A percentile compares a stretch with the other conserved stretches of the same genome.
These are phyloP conservation scores for Perkinsus marinus DNA, from an alignment of 169 alveolate species.

Conservation along the genomic window DNA sequence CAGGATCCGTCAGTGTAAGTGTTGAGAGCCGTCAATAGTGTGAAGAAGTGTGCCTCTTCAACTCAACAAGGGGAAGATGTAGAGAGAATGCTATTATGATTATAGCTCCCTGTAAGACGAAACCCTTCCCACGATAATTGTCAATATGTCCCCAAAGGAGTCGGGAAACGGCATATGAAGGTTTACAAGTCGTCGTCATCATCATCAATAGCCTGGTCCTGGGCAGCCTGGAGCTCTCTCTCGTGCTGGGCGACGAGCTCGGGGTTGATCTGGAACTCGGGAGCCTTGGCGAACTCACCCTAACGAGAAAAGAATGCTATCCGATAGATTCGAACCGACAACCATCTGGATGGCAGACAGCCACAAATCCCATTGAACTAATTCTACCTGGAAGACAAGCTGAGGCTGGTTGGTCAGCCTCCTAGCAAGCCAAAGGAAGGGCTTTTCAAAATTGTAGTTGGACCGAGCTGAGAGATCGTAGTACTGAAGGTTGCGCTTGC, in stretches of 20 bases:
- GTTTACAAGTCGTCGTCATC: neutral
- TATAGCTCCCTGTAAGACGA: too few species aligned
- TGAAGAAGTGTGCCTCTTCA: too few species aligned
- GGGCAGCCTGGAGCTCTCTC: conserved; percentile 58
- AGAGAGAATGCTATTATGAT: too few species aligned
- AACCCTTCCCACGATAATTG: too few species aligned
- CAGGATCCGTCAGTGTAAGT: too few species aligned
- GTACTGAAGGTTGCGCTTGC: conserved; percentile 92
- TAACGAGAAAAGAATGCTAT: neutral
- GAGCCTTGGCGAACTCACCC: conserved; percentile 74
- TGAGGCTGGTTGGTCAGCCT: conserved; percentile 73
- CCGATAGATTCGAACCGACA: neutral
- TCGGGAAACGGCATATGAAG: neutral
- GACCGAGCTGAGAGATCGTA: conserved; percentile 95
- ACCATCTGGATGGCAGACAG: neutral
- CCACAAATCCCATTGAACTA: neutral
- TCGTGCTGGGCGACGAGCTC: conserved; percentile 58
- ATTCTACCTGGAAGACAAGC: conserved; percentile 31
- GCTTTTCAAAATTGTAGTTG: conserved; percentile 95
- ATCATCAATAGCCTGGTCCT: neutral
- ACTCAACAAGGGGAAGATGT: too few species aligned
- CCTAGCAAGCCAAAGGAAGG: conserved; percentile 93
- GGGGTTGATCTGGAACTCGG: conserved; percentile 63
- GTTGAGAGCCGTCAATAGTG: too few species aligned
- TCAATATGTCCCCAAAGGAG: neutral